Percentiles rank a stretch among this genome's conserved stretches.
Evolutionary conservation across 73 alveolate species (phyloP).

Genomic region (Uronychia setigera): DNA sequence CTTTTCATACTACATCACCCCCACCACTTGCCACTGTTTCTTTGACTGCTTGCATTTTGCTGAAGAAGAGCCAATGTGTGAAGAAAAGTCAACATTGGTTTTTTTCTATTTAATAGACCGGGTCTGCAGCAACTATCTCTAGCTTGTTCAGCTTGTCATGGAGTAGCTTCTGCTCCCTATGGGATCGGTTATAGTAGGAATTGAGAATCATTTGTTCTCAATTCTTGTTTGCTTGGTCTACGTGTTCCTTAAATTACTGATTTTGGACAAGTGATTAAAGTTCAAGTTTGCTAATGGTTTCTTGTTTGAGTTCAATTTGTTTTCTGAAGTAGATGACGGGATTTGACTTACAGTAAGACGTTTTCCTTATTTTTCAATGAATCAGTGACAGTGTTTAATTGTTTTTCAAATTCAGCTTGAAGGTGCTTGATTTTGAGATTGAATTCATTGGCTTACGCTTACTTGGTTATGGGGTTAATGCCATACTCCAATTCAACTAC

Average conservation of each 20-base stretch:
- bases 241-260: neutral
- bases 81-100: neutral
- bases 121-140: neutral
- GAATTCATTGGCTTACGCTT: neutral
- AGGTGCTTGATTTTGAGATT: too few relatives aligned
- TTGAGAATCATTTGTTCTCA: neutral
- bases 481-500: neutral
- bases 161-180: neutral
- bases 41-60: too few relatives aligned
- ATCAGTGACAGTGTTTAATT: neutral
- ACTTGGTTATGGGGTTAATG: neutral
- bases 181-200: neutral
- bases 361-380: too few relatives aligned
- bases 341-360: neutral
- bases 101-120: neutral
- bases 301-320: neutral
- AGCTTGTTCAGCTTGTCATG: neutral
- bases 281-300: too few relatives aligned
- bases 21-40: too few relatives aligned
- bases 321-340: neutral
- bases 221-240: neutral
- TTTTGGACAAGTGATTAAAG: neutral
- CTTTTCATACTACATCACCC: too few relatives aligned
- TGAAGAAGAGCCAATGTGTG: neutral
- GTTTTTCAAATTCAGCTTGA: neutral